Evolutionary conservation across 768 basidiomycete genomes (phyloP), one percentile per base, ranked within the genome.

Genomic region (Lentinula detonsa): DNA sequence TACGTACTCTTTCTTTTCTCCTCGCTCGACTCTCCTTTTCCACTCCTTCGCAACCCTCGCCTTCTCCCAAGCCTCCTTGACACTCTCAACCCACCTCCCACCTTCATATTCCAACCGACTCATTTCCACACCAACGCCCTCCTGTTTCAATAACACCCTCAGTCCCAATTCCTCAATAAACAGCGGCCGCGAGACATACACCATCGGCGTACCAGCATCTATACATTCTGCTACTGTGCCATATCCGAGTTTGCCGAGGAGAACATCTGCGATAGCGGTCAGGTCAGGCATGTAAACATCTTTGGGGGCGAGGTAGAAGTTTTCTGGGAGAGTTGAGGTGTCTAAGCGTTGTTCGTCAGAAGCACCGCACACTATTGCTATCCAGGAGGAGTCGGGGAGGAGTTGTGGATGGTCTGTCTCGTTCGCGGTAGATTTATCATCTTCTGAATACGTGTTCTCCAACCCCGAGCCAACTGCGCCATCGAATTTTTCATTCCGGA

Each of bases 241-340:
- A 68, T 91, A 93, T 35, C 90, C 90, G 67, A 93, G 73, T 71
- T 92, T 93, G 42, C 91, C 91, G 40, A 93, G 77, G 13, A 92
- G 75, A 18, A 89, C 88, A 66, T 93, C 89, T 4, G 81, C 85
- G 7, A 84, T 78, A 1, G 87, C 88, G 31, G 84, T 90, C 63
- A 93, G 70, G 70, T 93, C 88, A 16, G 91, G 91, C 85, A 93
- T 91, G 71, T 91, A 91, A 40, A 91, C 84, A 66, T 90, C 84
- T 69, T 77, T 79, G 37, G 89, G 90, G 2, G 89, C 90, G 43
- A 91, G 83, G 65, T 81, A 93, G 72, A 93, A 91, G 16, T 80
- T 78, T 10, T 85, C 82, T 0, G 90, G 90, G 13, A 91, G 69
- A 16, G 69, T 72, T 54, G 71, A 73, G 34, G 69, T 70, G 57